Conservation (phyloP, 2,329 filamentous ascomycete species). For the Botrytis fragariae region DNA sequence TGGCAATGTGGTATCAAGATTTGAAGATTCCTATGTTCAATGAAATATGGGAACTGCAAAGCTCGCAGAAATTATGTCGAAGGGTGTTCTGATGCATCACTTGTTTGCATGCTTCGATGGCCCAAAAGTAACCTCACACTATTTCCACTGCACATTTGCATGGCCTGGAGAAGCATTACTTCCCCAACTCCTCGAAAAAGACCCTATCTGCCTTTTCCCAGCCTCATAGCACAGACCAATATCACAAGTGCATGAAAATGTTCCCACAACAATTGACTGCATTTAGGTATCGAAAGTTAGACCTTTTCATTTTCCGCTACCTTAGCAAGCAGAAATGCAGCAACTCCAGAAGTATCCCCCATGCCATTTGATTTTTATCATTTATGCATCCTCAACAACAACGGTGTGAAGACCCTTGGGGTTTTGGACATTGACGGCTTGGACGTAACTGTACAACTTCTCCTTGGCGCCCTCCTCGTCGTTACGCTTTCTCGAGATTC, state of each 20-base stretch:
- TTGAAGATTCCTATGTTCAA: slow-evolving; percentile 13
- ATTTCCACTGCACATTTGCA: slow-evolving; percentile 4
- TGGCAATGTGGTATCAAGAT: slow-evolving; percentile 10
- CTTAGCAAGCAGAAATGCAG: slow-evolving; percentile 35
- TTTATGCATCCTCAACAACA: slow-evolving; percentile 70
- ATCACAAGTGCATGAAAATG: slow-evolving; percentile 20
- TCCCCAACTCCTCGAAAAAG: not conserved
- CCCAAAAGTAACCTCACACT: not conserved
- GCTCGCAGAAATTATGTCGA: slow-evolving; percentile 1
- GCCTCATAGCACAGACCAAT: slow-evolving; percentile 17
- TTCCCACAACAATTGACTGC: slow-evolving; percentile 13
- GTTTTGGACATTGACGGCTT: slow-evolving; percentile 99
- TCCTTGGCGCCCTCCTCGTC: slow-evolving; percentile 99
- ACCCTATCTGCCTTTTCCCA: not conserved
- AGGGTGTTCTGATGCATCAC: slow-evolving; percentile 13
- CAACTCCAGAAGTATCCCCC: slow-evolving; percentile 35
- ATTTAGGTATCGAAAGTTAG: slow-evolving; percentile 27
- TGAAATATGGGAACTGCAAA: slow-evolving; percentile 8
- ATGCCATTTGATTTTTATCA: slow-evolving; percentile 29
- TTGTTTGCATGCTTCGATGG: slow-evolving; percentile 9
- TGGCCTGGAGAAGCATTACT: not conserved
- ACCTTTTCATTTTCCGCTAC: slow-evolving; percentile 38
- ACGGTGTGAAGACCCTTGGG: slow-evolving; percentile 95
- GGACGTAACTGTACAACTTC: slow-evolving; percentile 99
- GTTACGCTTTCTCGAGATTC: slow-evolving; percentile 99